These are phyloP conservation scores for Prosopis cineraria DNA, from an alignment of 306 rosid genomes.

Conservation along the genomic window DNA sequence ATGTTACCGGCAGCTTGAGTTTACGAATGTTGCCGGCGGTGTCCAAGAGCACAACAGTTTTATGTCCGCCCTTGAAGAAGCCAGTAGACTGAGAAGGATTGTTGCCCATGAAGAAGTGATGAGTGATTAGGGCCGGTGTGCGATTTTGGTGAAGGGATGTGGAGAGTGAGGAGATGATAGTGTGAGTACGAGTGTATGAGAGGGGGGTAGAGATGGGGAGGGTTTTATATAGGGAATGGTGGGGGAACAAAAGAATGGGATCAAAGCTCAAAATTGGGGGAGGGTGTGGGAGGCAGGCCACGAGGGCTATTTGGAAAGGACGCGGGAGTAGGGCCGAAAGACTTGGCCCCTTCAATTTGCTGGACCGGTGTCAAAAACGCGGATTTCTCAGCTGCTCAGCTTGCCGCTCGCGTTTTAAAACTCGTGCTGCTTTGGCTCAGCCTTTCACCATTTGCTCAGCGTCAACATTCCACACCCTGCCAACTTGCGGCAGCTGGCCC, in stretches of 20 bases:
- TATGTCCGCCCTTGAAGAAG: not conserved
- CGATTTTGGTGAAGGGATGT: too few species aligned
- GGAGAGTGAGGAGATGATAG: not conserved
- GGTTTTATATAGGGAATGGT: conserved; percentile 11
- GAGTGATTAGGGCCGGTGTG: too few species aligned
- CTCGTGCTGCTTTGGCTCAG: too few species aligned
- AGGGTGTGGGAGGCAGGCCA: not conserved
- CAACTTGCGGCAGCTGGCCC: conserved; percentile 3
- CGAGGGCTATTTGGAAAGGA: not conserved
- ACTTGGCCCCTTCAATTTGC: not conserved
- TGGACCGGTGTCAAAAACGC: conserved; percentile 44
- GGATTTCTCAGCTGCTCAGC: conserved; percentile 34
- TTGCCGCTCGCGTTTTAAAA: too few species aligned
- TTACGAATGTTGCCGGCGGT: conserved; percentile 41
- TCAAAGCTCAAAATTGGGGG: not conserved
- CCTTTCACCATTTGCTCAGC: too few species aligned
- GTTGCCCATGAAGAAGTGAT: conserved; percentile 35
- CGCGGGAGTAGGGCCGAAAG: not conserved
- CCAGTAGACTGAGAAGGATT: not conserved
- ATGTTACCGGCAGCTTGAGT: conserved; percentile 48
- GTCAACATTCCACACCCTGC: too few species aligned
- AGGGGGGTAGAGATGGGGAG: not conserved
- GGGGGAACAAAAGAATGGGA: not conserved
- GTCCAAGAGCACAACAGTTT: conserved; percentile 48
- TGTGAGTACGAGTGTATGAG: too few species aligned